Evolutionary conservation across 2,329 filamentous ascomycete species (phyloP), one percentile per base, ranked within the genome.

Genomic region (Orbilia quercus): DNA sequence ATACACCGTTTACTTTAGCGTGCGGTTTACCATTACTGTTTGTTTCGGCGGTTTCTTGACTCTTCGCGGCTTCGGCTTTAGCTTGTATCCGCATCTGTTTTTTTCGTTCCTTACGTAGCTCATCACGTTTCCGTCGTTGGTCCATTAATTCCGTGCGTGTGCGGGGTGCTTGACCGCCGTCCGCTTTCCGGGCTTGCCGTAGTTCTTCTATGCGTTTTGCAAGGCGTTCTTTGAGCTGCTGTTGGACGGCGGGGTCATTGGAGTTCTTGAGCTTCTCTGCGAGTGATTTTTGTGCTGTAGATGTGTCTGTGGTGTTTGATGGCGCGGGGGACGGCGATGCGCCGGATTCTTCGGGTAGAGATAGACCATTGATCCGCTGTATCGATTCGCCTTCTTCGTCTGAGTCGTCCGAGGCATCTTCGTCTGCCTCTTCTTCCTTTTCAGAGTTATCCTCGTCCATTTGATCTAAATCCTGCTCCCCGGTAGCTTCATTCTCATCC

Each of bases 81-180:
- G 90, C 90, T 77, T 91, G 86, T 76, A 86, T 84, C 47, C 93
- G 87, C 69, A 92, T 83, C 78, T 94, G 91, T 81, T 96, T 95
- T 83, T 96, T 98, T 78, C 94, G 90, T 20, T 88, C 89, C 80
- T 93, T 94, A 75, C 92, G 88, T 80, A 92, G 88, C 71, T 91
- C 90, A 80, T 96, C 91, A 82, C 96, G 97, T 79, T 89, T 88
- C 75, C 95, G 88, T 44, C 95, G 88, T 47, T 91, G 87, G 81
- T 98, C 95, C 77, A 99, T 92, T 11, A 99, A 86, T 79, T 98
- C 93, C 81, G 96, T 90, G 74, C 95, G 88, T 73, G 91, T 96
- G 75, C 90, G 88, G 78, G 90, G 89, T 72, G 92, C 92, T 77
- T 96, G 89, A 0, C 89, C 85, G 4, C 90, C 91, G 77, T 96